These are phyloP conservation scores for Mesostigma viride DNA, from an alignment of 139 green algal species.

Conservation along the genomic window DNA sequence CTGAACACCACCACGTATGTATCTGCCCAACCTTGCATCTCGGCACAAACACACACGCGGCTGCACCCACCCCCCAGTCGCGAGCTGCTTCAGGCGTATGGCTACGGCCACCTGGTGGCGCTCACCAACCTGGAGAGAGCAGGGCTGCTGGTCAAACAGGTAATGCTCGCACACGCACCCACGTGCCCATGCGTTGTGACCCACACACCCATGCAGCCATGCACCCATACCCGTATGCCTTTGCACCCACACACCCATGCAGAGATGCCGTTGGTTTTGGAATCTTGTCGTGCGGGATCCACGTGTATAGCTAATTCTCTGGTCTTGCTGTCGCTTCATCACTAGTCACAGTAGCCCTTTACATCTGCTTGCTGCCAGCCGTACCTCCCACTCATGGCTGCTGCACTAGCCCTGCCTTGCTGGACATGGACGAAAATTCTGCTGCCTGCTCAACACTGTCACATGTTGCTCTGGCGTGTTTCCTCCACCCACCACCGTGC, in stretches of 20 bases:
- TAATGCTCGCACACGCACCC: not conserved
- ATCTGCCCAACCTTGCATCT: no score
- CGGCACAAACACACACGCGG: no score
- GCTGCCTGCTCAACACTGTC: not conserved
- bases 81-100: constrained; percentile 56
- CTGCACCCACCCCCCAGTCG: constrained; percentile 12
- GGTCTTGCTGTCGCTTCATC: not conserved
- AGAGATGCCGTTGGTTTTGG: not conserved
- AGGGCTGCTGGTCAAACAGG: constrained; percentile 34
- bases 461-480: not conserved
- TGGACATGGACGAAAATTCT: not conserved
- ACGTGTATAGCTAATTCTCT: constrained; percentile 3
- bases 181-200: not conserved
- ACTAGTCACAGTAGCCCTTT: no score
- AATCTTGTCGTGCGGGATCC: not conserved
- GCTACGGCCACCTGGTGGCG: constrained; percentile 70
- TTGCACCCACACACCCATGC: not conserved
- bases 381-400: no score
- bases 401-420: no score
- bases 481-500: no score
- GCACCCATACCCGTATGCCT: not conserved
- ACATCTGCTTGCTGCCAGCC: no score
- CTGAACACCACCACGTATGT: no score
- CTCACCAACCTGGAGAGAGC: constrained; percentile 53
- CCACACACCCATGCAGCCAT: constrained; percentile 2